A percentile compares a stretch with the other conserved stretches of the same genome.
phyloP scores from a whole-genome alignment of 2,329 filamentous ascomycete genomes.

The Talaromyces sp. region DNA sequence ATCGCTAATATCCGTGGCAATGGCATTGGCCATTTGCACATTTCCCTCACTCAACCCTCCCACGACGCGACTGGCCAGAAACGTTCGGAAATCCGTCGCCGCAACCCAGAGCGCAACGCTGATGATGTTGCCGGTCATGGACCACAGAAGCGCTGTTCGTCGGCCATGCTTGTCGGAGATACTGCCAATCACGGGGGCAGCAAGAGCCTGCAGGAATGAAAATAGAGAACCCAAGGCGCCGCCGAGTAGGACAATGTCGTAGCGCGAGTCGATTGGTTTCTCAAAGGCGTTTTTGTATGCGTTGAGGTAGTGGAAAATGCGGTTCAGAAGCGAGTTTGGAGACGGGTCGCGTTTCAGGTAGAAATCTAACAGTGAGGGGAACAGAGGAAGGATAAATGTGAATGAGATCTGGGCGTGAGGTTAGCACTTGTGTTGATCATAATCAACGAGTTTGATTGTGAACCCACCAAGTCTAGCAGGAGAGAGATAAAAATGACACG shows the following conservation, averaged over 20 bases:
- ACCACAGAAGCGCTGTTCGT: slow-evolving; percentile 77
- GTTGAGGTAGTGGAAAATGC: slow-evolving; percentile 77
- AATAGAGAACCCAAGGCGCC: slow-evolving; percentile 92
- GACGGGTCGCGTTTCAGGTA: slow-evolving; percentile 74
- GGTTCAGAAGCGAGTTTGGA: slow-evolving; percentile 64
- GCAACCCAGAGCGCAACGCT: slow-evolving; percentile 92
- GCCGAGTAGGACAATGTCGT: slow-evolving; percentile 93
- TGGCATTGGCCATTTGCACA: slow-evolving; percentile 90
- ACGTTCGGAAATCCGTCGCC: slow-evolving; percentile 91
- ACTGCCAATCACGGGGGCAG: slow-evolving; percentile 82
- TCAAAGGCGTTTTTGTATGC: slow-evolving; percentile 92
- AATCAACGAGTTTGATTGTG: neutral
- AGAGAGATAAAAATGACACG: slow-evolving; percentile 84
- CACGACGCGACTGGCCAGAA: slow-evolving; percentile 85
- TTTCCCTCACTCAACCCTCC: slow-evolving; percentile 95
- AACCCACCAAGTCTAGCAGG: slow-evolving; percentile 75
- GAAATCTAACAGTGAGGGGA: slow-evolving; percentile 91
- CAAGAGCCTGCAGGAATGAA: slow-evolving; percentile 84
- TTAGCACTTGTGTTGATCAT: neutral
- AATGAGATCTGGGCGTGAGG: slow-evolving; percentile 72
- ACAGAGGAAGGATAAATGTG: slow-evolving; percentile 95
- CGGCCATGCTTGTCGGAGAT: slow-evolving; percentile 87
- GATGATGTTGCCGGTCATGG: slow-evolving; percentile 88
- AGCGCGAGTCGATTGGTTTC: slow-evolving; percentile 86
- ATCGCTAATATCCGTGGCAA: slow-evolving; percentile 92